Percentiles rank a stretch among this genome's conserved stretches.
Evolutionary conservation across 2,329 filamentous ascomycete species (phyloP).

Genomic region (Cercospora nicotianae): DNA sequence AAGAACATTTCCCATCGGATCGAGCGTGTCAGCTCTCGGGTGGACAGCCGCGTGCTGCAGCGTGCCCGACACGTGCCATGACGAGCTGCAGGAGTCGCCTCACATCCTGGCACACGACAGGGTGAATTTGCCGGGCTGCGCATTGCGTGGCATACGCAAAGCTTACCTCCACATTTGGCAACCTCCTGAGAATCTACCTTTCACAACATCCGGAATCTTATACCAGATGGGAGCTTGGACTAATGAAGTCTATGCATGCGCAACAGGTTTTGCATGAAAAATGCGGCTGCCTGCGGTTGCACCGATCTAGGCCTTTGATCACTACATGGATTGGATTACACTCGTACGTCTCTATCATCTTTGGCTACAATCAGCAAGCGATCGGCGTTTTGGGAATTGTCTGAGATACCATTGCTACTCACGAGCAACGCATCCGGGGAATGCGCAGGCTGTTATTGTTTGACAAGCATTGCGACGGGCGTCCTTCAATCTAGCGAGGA

Average conservation of each 20-base stretch:
- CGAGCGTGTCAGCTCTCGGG: neutral
- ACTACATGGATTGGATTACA: neutral
- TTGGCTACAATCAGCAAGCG: conserved; percentile 8
- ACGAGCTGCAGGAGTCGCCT: conserved; percentile 4
- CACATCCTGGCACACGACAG: neutral
- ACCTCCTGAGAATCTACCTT: conserved; percentile 1
- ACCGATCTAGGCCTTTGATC: neutral
- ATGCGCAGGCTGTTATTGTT: neutral
- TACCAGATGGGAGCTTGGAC: neutral
- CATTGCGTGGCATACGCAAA: conserved; percentile 7
- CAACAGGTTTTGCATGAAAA: neutral
- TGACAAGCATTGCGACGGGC: conserved; percentile 8
- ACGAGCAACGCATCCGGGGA: conserved; percentile 8
- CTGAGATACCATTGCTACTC: conserved; percentile 12
- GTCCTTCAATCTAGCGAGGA: conserved; percentile 1
- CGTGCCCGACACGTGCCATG: conserved; percentile 10
- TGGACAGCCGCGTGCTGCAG: neutral
- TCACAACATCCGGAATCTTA: neutral
- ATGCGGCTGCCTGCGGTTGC: neutral
- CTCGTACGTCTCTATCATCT: neutral
- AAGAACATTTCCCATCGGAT: neutral
- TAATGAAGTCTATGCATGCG: neutral
- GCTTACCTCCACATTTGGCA: conserved; percentile 7
- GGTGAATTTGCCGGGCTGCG: neutral
- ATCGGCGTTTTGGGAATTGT: conserved; percentile 7